Evolutionary conservation across 139 green algal species (phyloP).

Genomic region (Tetradesmus lagerheimii): DNA sequence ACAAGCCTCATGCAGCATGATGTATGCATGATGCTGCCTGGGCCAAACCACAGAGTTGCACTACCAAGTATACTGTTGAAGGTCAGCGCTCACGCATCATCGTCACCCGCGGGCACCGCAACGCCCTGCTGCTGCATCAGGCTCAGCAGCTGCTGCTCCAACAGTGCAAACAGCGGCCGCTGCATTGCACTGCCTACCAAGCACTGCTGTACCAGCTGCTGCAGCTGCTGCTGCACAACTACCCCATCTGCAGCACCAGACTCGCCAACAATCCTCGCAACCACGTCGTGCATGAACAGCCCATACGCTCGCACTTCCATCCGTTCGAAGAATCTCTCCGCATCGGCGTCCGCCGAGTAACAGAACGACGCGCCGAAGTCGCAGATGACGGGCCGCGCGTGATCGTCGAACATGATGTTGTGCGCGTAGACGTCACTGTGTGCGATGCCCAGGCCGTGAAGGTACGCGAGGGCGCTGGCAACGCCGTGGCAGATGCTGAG

Average conservation of each 20-base stretch:
- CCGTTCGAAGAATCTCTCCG: constrained; percentile 62
- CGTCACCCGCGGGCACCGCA: background rate
- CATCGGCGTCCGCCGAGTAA: constrained; percentile 57
- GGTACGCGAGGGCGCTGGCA: constrained; percentile 49
- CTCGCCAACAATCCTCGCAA: background rate
- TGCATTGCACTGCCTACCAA: background rate
- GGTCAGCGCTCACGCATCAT: background rate
- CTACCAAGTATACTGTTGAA: too few relatives aligned
- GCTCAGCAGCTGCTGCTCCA: background rate
- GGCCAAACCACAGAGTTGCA: too few relatives aligned
- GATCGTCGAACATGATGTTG: constrained; percentile 66
- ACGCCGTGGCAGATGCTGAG: constrained; percentile 52
- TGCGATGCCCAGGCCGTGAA: constrained; percentile 53
- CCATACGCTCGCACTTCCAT: constrained; percentile 87
- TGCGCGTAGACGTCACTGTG: constrained; percentile 90
- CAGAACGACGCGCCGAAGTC: constrained; percentile 89
- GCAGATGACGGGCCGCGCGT: constrained; percentile 68
- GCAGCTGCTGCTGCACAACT: constrained; percentile 21
- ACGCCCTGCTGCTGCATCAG: background rate
- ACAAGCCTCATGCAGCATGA: too few relatives aligned
- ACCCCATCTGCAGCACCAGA: background rate
- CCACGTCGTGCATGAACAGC: constrained; percentile 75
- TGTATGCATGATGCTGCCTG: too few relatives aligned
- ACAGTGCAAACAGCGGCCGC: background rate
- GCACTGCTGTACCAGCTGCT: background rate